phyloP scores from a whole-genome alignment of 352 stramenopile genomes.

The Aphanomyces stellatus region DNA sequence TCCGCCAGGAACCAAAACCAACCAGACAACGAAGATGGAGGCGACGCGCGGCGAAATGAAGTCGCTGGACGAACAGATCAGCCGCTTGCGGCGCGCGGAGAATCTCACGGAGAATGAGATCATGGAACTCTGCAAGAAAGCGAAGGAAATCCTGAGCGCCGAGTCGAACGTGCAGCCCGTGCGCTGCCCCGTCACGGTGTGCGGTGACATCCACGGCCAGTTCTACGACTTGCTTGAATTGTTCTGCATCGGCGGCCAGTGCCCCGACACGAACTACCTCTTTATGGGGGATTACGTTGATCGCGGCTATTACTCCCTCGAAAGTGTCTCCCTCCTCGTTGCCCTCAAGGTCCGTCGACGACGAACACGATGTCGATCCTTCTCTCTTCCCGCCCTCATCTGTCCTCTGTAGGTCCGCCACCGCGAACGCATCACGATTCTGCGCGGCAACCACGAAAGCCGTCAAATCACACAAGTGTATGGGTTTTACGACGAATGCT shows the following conservation, averaged over 20 bases:
- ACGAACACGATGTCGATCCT: not conserved
- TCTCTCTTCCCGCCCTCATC: not conserved
- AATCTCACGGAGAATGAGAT: conserved; percentile 86
- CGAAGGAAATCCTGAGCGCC: conserved; percentile 77
- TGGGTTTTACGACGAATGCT: conserved; percentile 66
- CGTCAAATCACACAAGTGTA: conserved; percentile 53
- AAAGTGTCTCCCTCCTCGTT: conserved; percentile 74
- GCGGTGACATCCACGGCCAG: conserved; percentile 84
- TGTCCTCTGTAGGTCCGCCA: conserved; percentile 43
- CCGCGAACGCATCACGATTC: conserved; percentile 76
- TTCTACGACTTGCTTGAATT: conserved; percentile 87
- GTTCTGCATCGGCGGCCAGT: conserved; percentile 81
- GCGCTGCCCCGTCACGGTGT: conserved; percentile 78
- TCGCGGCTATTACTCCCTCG: conserved; percentile 82
- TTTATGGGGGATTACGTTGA: conserved; percentile 89
- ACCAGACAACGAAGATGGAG: not conserved
- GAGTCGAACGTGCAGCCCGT: conserved; percentile 85
- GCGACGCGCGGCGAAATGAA: conserved; percentile 26
- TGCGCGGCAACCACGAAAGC: conserved; percentile 57
- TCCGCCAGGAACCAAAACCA: conserved; percentile 3
- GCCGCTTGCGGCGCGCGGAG: conserved; percentile 71
- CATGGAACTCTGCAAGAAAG: conserved; percentile 83
- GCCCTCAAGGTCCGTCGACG: conserved; percentile 45
- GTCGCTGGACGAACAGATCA: conserved; percentile 79
- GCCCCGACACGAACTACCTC: conserved; percentile 85